A percentile compares a stretch with the other conserved stretches of the same genome.
These are phyloP conservation scores for Allium fistulosum DNA, from an alignment of 106 monocot species.

Conservation along the genomic window DNA sequence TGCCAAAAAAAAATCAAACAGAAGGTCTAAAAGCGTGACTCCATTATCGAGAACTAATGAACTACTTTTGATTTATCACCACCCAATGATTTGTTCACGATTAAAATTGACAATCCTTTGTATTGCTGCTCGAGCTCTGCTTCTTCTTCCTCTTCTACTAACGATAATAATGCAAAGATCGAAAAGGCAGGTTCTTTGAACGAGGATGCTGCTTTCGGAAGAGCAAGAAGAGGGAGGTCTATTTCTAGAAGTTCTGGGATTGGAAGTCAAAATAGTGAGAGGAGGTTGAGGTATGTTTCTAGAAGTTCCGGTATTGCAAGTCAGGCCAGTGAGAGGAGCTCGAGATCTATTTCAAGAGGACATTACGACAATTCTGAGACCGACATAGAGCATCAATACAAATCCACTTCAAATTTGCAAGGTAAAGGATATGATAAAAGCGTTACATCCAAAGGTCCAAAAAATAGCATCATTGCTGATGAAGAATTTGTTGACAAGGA, in stretches of 20 bases:
- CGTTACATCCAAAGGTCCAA: neutral
- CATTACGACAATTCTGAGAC: constrained; percentile 9
- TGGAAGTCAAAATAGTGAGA: neutral
- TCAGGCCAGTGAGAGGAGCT: too few relatives aligned
- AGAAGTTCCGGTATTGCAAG: neutral
- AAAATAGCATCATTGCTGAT: neutral
- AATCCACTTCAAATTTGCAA: constrained; percentile 5
- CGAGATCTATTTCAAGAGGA: too few relatives aligned
- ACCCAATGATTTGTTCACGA: neutral
- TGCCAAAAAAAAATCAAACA: neutral
- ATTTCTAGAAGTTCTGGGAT: constrained; percentile 1
- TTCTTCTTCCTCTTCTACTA: neutral
- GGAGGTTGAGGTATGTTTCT: neutral
- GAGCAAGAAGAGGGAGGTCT: constrained; percentile 6
- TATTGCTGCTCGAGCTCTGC: constrained; percentile 3
- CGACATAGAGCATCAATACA: constrained; percentile 12
- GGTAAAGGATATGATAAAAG: constrained; percentile 2
- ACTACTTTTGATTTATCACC: neutral
- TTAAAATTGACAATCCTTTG: constrained; percentile 5
- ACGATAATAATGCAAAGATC: neutral
- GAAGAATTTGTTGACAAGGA: neutral
- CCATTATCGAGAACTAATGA: neutral
- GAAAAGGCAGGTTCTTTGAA: neutral
- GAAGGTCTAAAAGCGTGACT: constrained; percentile 5
- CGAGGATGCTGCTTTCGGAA: neutral